Evolutionary conservation across 352 stramenopile genomes (phyloP).

Genomic region (Pythium biforme): DNA sequence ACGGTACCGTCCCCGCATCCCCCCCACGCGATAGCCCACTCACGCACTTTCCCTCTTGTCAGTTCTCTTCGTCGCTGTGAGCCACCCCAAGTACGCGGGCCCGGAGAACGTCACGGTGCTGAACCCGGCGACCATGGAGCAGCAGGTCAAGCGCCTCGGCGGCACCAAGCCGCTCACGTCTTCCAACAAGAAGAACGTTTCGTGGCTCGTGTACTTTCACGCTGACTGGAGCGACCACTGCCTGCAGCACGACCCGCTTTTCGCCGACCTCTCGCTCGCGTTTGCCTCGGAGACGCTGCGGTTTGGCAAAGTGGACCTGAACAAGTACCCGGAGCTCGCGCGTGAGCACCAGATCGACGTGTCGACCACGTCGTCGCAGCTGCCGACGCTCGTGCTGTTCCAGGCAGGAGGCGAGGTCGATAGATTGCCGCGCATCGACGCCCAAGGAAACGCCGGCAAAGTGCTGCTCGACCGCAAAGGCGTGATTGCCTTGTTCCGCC

Average conservation of each 20-base stretch:
- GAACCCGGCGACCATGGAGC: constrained; percentile 47
- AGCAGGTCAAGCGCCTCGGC: constrained; percentile 38
- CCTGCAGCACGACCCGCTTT: constrained; percentile 69
- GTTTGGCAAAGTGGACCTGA: constrained; percentile 69
- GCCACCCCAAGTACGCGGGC: constrained; percentile 60
- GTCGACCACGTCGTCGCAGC: constrained; percentile 59
- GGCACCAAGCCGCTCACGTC: constrained; percentile 21
- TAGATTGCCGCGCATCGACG: constrained; percentile 54
- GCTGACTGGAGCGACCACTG: constrained; percentile 75
- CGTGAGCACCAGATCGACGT: constrained; percentile 58
- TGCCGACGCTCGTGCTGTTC: constrained; percentile 78
- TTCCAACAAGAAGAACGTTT: constrained; percentile 28
- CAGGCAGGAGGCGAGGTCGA: constrained; percentile 54
- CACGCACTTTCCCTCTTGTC: not conserved
- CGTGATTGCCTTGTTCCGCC: constrained; percentile 48
- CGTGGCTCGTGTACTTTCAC: constrained; percentile 76
- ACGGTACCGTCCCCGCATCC: no score
- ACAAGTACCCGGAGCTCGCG: constrained; percentile 63
- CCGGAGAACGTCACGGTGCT: constrained; percentile 51
- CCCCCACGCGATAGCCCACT: not conserved
- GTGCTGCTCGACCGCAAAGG: constrained; percentile 59
- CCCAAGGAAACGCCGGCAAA: constrained; percentile 53
- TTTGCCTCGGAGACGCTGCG: constrained; percentile 50
- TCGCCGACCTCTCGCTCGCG: constrained; percentile 66
- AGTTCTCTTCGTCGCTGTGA: constrained; percentile 65